These are phyloP conservation scores for Sugiyamaella neomexicana DNA, from an alignment of 1,139 yeast species.

Conservation along the genomic window DNA sequence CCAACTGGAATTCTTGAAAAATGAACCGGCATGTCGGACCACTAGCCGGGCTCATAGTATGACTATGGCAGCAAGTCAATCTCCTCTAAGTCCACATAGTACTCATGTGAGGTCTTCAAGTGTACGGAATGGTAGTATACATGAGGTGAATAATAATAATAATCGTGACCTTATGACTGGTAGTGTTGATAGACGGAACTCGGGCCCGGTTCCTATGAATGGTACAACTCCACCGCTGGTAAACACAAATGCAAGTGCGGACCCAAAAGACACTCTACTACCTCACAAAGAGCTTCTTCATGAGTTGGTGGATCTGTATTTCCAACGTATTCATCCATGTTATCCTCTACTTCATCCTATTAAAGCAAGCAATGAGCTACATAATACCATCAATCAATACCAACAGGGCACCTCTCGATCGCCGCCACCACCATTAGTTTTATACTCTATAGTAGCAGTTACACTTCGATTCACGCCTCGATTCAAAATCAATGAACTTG, in stretches of 20 bases:
- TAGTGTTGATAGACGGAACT: neutral
- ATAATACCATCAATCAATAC: constrained; percentile 5
- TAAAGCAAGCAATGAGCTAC: constrained; percentile 16
- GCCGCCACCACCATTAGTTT: constrained; percentile 20
- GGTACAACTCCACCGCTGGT: neutral
- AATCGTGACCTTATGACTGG: neutral
- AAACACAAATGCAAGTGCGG: no score
- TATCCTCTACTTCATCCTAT: constrained; percentile 29
- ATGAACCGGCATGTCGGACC: neutral
- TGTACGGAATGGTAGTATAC: neutral
- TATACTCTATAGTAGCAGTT: constrained; percentile 26
- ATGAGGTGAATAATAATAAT: neutral
- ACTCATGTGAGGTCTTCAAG: neutral
- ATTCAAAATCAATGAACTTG: constrained; percentile 15
- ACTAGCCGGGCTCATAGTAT: neutral
- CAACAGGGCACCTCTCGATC: neutral
- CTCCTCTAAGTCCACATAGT: constrained; percentile 7
- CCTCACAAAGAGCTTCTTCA: constrained; percentile 15
- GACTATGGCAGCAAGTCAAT: neutral
- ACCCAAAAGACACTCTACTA: constrained; percentile 1
- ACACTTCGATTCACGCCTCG: constrained; percentile 27
- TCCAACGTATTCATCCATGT: constrained; percentile 26
- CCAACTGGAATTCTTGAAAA: constrained; percentile 19
- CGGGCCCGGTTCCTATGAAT: neutral
- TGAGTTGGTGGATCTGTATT: constrained; percentile 27